Conservation (phyloP, 2,329 filamentous ascomycete species). For the Scytalidium sp. region DNA sequence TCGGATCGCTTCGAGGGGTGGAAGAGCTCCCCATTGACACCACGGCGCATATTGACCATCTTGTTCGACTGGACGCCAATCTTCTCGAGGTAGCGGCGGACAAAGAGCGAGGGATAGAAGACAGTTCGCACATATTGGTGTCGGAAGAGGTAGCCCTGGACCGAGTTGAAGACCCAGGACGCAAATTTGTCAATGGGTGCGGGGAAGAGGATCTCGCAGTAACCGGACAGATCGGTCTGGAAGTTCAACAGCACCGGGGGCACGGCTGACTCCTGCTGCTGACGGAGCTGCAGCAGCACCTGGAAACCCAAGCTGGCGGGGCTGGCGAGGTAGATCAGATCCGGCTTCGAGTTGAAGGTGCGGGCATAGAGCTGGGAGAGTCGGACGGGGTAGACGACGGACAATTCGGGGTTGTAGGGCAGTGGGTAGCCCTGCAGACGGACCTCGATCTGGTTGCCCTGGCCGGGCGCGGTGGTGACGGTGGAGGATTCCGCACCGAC, state of each 20-base stretch:
- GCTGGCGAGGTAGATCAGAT: slow-evolving; percentile 67
- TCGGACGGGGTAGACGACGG: slow-evolving; percentile 66
- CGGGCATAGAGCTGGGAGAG: slow-evolving; percentile 57
- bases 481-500: slow-evolving; percentile 23
- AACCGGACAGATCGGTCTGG: slow-evolving; percentile 68
- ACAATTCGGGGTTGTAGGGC: slow-evolving; percentile 70
- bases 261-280: slow-evolving; percentile 50
- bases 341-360: slow-evolving; percentile 57
- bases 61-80: slow-evolving; percentile 54
- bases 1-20: slow-evolving; percentile 50
- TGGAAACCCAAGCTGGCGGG: slow-evolving; percentile 70
- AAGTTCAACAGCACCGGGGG: slow-evolving; percentile 66
- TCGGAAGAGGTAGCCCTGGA: slow-evolving; percentile 65
- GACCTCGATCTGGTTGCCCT: slow-evolving; percentile 43
- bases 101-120: slow-evolving; percentile 66
- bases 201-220: slow-evolving; percentile 68
- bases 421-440: slow-evolving; percentile 63
- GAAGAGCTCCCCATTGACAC: slow-evolving; percentile 63
- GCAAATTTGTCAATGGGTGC: slow-evolving; percentile 57
- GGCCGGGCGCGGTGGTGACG: slow-evolving; percentile 16
- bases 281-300: slow-evolving; percentile 65
- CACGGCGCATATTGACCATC: slow-evolving; percentile 59
- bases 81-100: slow-evolving; percentile 56
- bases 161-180: slow-evolving; percentile 57
- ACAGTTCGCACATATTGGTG: slow-evolving; percentile 60